These are phyloP conservation scores for Triticum urartu DNA, from an alignment of 176 grass and related monocot species.

Conservation along the genomic window DNA sequence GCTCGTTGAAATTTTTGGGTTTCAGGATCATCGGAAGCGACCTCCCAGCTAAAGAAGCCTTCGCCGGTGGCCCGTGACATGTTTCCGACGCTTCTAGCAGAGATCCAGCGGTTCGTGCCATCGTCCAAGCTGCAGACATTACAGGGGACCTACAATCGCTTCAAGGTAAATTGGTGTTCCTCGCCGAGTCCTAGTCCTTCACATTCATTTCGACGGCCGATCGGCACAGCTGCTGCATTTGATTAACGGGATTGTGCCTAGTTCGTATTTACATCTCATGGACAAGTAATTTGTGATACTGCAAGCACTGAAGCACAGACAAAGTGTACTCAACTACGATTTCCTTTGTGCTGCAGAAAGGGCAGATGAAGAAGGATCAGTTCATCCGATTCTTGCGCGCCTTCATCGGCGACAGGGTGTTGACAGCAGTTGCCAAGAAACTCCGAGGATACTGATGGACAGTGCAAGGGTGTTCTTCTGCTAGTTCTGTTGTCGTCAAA, in stretches of 20 bases:
- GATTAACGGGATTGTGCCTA: background rate
- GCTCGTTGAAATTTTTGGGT: background rate
- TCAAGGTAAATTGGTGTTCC: slow-evolving; percentile 52
- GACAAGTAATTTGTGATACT: background rate
- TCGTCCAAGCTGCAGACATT: slow-evolving; percentile 30
- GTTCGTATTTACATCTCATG: background rate
- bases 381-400: slow-evolving; percentile 67
- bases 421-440: slow-evolving; percentile 57
- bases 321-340: background rate
- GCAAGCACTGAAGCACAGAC: background rate
- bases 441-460: slow-evolving; percentile 52
- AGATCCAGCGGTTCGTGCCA: slow-evolving; percentile 48
- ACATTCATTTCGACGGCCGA: background rate
- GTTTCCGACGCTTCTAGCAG: slow-evolving; percentile 58
- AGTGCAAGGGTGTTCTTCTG: background rate
- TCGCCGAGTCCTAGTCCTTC: too few species aligned
- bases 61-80: slow-evolving; percentile 34
- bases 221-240: background rate
- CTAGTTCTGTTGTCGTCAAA: background rate
- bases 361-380: slow-evolving; percentile 57
- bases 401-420: slow-evolving; percentile 54
- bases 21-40: slow-evolving; percentile 41
- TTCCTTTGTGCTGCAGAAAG: slow-evolving; percentile 53
- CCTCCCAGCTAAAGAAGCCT: slow-evolving; percentile 25
- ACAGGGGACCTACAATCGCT: slow-evolving; percentile 42